Evolutionary conservation across 108 stramenopile species (phyloP).

Genomic region (Cyclotella atomus): DNA sequence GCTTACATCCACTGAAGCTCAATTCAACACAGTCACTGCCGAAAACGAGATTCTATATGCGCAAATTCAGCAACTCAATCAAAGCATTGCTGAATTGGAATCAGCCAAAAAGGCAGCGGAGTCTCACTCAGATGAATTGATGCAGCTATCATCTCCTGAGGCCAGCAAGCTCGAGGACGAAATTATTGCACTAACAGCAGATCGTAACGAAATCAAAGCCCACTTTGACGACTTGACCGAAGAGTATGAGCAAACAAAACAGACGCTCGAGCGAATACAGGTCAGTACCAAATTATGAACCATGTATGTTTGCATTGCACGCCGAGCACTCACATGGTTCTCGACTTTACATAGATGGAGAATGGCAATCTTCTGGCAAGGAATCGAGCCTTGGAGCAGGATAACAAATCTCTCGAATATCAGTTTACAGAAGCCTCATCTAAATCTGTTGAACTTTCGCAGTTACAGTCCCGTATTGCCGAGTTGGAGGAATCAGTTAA

Average conservation of each 20-base stretch:
- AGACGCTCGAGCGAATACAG: constrained; percentile 15
- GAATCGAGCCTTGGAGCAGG: constrained; percentile 45
- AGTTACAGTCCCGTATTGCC: constrained; percentile 19
- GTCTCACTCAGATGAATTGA: constrained; percentile 19
- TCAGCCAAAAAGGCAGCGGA: constrained; percentile 30
- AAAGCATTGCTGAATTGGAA: constrained; percentile 38
- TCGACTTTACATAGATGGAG: constrained; percentile 13
- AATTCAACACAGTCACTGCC: constrained; percentile 14
- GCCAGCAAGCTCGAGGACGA: constrained; percentile 22
- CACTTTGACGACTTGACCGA: constrained; percentile 29
- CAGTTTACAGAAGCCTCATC: constrained; percentile 23
- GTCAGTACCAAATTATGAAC: neutral
- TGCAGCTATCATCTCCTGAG: neutral
- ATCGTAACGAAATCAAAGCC: constrained; percentile 37
- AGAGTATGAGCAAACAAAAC: constrained; percentile 24
- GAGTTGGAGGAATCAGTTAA: constrained; percentile 42
- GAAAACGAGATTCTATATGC: neutral
- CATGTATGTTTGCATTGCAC: neutral
- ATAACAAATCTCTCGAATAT: constrained; percentile 40
- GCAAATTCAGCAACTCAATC: constrained; percentile 21
- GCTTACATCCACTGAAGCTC: constrained; percentile 21
- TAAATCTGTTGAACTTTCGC: neutral
- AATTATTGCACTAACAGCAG: constrained; percentile 43
- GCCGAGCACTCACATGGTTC: too few relatives aligned
- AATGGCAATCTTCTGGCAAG: constrained; percentile 33